These are phyloP conservation scores for Solanum sitiens DNA, from an alignment of 257 asterid genomes.

Conservation along the genomic window DNA sequence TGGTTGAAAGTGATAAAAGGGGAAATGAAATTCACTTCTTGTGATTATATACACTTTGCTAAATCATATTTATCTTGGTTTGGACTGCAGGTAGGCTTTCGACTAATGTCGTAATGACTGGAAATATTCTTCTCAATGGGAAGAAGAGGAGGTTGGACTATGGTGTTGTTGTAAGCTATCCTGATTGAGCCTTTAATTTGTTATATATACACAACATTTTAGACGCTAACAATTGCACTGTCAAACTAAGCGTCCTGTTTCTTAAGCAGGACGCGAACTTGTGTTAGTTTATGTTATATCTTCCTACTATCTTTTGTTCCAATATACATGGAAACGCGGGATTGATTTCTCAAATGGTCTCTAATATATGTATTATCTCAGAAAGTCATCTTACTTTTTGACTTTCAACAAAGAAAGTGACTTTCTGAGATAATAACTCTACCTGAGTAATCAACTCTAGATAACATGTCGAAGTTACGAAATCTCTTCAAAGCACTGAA, in stretches of 20 bases:
- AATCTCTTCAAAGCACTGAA: background rate
- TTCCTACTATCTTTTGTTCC: background rate
- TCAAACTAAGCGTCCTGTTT: background rate
- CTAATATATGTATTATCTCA: background rate
- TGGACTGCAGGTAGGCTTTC: slow-evolving; percentile 69
- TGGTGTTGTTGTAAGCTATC: slow-evolving; percentile 71
- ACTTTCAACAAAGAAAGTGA: background rate
- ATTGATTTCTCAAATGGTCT: background rate
- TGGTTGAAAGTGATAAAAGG: background rate
- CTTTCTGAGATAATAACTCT: background rate
- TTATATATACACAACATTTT: background rate
- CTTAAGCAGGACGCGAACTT: background rate
- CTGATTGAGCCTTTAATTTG: background rate
- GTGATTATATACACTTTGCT: background rate
- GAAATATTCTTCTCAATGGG: slow-evolving; percentile 80
- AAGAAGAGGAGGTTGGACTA: slow-evolving; percentile 66
- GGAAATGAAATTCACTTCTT: background rate
- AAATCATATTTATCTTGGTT: background rate
- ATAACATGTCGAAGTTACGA: background rate
- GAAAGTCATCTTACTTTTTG: background rate
- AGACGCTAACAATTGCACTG: background rate
- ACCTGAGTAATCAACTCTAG: too few relatives aligned
- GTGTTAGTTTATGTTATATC: background rate
- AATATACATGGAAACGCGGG: background rate
- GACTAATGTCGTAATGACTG: slow-evolving; percentile 77